These are phyloP conservation scores for Aspergillus saccharolyticus DNA, from an alignment of 495 filamentous ascomycete species.

Conservation along the genomic window DNA sequence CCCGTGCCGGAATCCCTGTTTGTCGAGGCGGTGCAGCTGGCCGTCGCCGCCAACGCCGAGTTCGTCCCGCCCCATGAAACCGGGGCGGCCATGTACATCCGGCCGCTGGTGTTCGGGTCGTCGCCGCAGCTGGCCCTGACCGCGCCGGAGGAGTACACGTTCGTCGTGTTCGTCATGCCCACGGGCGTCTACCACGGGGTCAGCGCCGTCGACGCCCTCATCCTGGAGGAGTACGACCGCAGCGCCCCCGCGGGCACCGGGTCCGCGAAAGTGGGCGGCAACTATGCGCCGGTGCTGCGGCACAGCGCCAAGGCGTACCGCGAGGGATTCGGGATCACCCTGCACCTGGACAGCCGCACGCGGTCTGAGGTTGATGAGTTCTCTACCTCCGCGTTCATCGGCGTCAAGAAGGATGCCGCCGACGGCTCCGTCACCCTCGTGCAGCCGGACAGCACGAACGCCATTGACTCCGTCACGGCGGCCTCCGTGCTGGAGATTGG, in stretches of 20 bases:
- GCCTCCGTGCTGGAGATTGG: slow-evolving; percentile 66
- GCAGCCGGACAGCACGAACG: slow-evolving; percentile 72
- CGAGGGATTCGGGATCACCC: slow-evolving; percentile 77
- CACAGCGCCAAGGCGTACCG: slow-evolving; percentile 70
- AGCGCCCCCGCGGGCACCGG: slow-evolving; percentile 52
- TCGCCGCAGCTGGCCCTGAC: slow-evolving; percentile 73
- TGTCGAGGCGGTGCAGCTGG: slow-evolving; percentile 65
- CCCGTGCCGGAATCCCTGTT: slow-evolving; percentile 68
- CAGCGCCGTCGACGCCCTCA: slow-evolving; percentile 70
- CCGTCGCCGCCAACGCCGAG: slow-evolving; percentile 79
- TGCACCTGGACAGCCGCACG: slow-evolving; percentile 78
- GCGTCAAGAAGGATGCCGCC: slow-evolving; percentile 47
- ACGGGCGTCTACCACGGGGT: slow-evolving; percentile 87
- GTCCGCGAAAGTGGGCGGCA: slow-evolving; percentile 52
- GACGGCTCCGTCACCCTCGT: slow-evolving; percentile 62
- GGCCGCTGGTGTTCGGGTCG: slow-evolving; percentile 80
- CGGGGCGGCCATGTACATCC: slow-evolving; percentile 83
- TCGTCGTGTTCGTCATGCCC: slow-evolving; percentile 78
- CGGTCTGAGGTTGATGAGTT: slow-evolving; percentile 85
- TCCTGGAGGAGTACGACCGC: slow-evolving; percentile 63
- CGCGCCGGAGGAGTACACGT: slow-evolving; percentile 84
- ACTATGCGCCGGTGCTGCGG: slow-evolving; percentile 66
- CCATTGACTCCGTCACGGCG: slow-evolving; percentile 79
- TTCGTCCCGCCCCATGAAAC: slow-evolving; percentile 81
- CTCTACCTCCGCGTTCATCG: slow-evolving; percentile 81